Evolutionary conservation across 345 rosid species (phyloP).

Genomic region (Ailanthus altissimus): DNA sequence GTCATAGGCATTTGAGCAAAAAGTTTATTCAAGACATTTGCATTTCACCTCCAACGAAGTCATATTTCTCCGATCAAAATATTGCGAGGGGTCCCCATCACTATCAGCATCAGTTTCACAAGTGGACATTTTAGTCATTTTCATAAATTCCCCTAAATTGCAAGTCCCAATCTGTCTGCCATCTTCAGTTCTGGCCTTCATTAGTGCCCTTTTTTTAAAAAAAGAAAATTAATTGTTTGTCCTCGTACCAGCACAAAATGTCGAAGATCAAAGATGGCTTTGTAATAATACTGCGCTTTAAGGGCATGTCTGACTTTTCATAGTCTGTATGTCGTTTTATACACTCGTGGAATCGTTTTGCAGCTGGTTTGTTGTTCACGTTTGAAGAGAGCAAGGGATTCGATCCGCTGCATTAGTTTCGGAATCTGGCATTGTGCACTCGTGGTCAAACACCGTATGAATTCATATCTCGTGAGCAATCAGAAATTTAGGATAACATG

Average conservation of each 20-base stretch:
- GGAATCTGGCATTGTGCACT: background rate
- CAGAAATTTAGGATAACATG: background rate
- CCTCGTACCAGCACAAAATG: constrained; percentile 4
- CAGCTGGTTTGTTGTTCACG: too few relatives aligned
- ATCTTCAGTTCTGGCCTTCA: background rate
- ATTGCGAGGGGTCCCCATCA: background rate
- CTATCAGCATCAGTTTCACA: background rate
- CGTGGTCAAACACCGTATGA: background rate
- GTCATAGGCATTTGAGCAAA: background rate
- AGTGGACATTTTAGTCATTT: constrained; percentile 36
- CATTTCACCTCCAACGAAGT: background rate
- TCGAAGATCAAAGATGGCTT: background rate
- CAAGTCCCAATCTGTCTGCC: constrained; percentile 18
- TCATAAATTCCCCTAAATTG: constrained; percentile 5
- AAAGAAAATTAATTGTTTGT: background rate
- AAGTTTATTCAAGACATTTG: background rate
- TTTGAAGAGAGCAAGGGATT: too few relatives aligned
- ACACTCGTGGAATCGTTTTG: too few relatives aligned
- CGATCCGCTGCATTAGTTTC: background rate
- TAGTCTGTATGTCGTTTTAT: background rate
- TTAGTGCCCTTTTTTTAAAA: background rate
- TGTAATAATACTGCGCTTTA: background rate
- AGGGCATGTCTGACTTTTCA: constrained; percentile 2
- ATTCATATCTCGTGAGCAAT: background rate
- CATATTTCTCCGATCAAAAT: background rate